Base-by-base conservation (phyloP, 345 rosid genomes). In the Pelargonium nanum region DNA sequence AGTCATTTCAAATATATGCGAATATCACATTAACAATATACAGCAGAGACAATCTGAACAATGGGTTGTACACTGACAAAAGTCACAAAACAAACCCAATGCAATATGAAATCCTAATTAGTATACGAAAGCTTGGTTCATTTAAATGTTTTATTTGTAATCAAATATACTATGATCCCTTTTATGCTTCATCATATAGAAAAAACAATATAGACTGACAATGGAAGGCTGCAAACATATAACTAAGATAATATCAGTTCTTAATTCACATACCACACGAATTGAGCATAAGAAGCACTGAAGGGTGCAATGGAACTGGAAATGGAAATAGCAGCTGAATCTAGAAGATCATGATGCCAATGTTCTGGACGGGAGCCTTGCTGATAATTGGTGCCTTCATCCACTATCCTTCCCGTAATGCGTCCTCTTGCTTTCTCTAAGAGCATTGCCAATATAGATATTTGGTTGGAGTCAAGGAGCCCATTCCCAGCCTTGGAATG, bases 341-440 rank as follows among this genome's bases (percentile, higher is more conserved):
- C 98, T 53, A 92, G 87, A 77, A 78, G 85, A 60, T 70, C 78
- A 72, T 87, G 89, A 71, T 81, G 91, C 96, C 97, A 92, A 48
- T 81, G 70, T 4, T 76, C 81, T 60, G 77, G 80, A 64, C 63
- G 71, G 58, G 79, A 79, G 71, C 85, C 78, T 53, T 66, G 75
- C 67, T 50, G 72, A 61, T 59, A 58, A 63, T 53, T 62, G 57
- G 71, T 76, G 64, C 70, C 75, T 55, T 74, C 68, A 61, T 70
- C 74, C 19, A 69, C 51, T 60, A 77, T 76, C 71, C 77, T 76
- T 67, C 61, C 68, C 59, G 64, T 65, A 65, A 87, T 75, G 77
- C 81, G 77, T 66, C 57, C 62, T 73, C 91, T 84, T 63, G 74
- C 87, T 76, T 84, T 87, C 71, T 84, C 85, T 51, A 92, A 80